Evolutionary conservation across 805 yeast species (phyloP).

Genomic region (Ogataea corticis): DNA sequence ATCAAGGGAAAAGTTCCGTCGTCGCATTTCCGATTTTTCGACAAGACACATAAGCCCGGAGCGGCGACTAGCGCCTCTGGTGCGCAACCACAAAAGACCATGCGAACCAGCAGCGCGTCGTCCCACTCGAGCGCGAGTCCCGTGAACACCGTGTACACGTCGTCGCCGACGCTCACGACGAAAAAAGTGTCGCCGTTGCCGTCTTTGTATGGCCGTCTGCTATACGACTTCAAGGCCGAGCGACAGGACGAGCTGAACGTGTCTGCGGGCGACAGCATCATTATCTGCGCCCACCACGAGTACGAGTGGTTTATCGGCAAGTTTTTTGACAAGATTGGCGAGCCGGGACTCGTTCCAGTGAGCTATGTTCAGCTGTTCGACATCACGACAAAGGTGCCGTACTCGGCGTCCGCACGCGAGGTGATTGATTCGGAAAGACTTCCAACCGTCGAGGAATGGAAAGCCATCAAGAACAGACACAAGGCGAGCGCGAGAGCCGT

Average conservation of each 20-base stretch:
- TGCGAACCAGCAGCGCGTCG: slow-evolving; percentile 10
- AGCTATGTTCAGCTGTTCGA: slow-evolving; percentile 86
- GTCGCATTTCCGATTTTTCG: slow-evolving; percentile 76
- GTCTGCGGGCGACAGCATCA: slow-evolving; percentile 80
- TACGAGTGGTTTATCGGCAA: slow-evolving; percentile 98
- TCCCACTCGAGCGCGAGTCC: slow-evolving; percentile 25
- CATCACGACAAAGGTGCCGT: slow-evolving; percentile 63
- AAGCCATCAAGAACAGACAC: slow-evolving; percentile 82
- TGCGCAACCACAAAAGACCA: slow-evolving; percentile 8
- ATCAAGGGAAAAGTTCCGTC: slow-evolving; percentile 86
- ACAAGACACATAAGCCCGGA: slow-evolving; percentile 50
- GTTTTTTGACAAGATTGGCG: slow-evolving; percentile 92
- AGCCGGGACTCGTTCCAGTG: slow-evolving; percentile 95
- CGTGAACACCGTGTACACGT: slow-evolving; percentile 16
- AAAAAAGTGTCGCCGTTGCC: slow-evolving; percentile 27
- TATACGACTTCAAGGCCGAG: slow-evolving; percentile 86
- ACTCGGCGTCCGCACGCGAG: slow-evolving; percentile 46
- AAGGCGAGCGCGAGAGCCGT: slow-evolving; percentile 72
- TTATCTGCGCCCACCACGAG: slow-evolving; percentile 94
- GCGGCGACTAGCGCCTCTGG: not conserved
- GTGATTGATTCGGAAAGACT: slow-evolving; percentile 62
- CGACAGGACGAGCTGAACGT: slow-evolving; percentile 83
- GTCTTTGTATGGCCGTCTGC: slow-evolving; percentile 74
- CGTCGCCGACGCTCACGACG: slow-evolving; percentile 30
- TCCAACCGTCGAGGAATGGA: slow-evolving; percentile 97